These are phyloP conservation scores for Elsinoe fawcettii DNA, from an alignment of 2,329 filamentous ascomycete genomes.

Conservation along the genomic window DNA sequence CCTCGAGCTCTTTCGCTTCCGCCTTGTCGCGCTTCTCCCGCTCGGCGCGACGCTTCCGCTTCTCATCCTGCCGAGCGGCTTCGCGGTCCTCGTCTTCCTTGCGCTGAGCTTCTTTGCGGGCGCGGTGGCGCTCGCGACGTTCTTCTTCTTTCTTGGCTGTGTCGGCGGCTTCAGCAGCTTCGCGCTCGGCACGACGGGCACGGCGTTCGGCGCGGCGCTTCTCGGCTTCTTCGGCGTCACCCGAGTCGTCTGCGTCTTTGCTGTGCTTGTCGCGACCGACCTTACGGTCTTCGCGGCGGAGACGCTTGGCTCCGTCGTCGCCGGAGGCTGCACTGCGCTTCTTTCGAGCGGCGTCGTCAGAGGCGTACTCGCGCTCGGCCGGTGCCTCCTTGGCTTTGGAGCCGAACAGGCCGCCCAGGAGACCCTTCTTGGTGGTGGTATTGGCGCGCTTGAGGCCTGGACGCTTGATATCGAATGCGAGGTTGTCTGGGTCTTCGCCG, in stretches of 20 bases:
- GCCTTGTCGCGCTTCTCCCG: slow-evolving; percentile 28
- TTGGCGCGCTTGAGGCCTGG: slow-evolving; percentile 52
- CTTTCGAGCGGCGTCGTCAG: slow-evolving; percentile 27
- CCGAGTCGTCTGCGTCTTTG: slow-evolving; percentile 26
- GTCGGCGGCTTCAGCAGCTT: slow-evolving; percentile 36
- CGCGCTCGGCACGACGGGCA: slow-evolving; percentile 27
- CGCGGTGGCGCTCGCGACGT: slow-evolving; percentile 31
- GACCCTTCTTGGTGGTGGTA: slow-evolving; percentile 51
- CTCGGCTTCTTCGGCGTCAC: slow-evolving; percentile 28
- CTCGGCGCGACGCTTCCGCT: slow-evolving; percentile 30
- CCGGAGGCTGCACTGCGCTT: slow-evolving; percentile 28
- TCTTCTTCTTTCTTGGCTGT: slow-evolving; percentile 31
- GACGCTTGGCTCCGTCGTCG: slow-evolving; percentile 29
- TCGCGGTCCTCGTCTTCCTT: slow-evolving; percentile 27
- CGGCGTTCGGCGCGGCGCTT: slow-evolving; percentile 30
- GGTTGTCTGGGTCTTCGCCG: slow-evolving; percentile 40
- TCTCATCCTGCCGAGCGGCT: slow-evolving; percentile 34
- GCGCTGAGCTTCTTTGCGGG: slow-evolving; percentile 32
- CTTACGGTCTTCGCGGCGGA: slow-evolving; percentile 31
- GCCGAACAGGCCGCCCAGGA: slow-evolving; percentile 50
- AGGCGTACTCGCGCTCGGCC: slow-evolving; percentile 29
- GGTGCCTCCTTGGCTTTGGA: slow-evolving; percentile 26
- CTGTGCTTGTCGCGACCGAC: slow-evolving; percentile 24
- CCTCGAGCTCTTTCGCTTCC: slow-evolving; percentile 22
- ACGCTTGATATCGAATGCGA: slow-evolving; percentile 35